A percentile compares a stretch with the other conserved stretches of the same genome.
Evolutionary conservation across 208 protist species (phyloP).

Genomic region (Leishmania tropica): DNA sequence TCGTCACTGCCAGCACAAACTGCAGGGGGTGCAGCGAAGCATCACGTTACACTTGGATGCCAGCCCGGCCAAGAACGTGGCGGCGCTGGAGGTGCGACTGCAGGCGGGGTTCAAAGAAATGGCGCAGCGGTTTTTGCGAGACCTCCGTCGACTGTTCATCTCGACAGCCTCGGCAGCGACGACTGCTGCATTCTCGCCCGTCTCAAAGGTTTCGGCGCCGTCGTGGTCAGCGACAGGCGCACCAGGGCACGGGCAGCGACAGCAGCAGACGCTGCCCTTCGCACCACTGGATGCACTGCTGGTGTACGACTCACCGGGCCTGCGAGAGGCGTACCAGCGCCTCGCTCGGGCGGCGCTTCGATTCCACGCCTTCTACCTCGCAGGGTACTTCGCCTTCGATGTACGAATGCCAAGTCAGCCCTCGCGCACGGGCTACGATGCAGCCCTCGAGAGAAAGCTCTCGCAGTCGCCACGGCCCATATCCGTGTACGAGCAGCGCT

Average conservation of each 20-base stretch:
- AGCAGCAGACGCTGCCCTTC: neutral
- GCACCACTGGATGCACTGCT: slow-evolving; percentile 27
- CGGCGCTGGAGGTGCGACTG: slow-evolving; percentile 24
- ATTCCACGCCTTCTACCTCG: slow-evolving; percentile 43
- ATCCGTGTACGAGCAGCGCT: slow-evolving; percentile 26
- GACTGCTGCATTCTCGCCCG: neutral
- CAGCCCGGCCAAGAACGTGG: slow-evolving; percentile 24
- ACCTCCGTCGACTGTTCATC: slow-evolving; percentile 49
- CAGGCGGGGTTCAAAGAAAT: slow-evolving; percentile 37
- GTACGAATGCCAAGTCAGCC: neutral
- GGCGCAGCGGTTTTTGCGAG: slow-evolving; percentile 40
- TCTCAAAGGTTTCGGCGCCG: neutral
- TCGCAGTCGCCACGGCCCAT: neutral
- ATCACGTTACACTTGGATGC: slow-evolving; percentile 27
- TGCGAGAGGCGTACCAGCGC: slow-evolving; percentile 38
- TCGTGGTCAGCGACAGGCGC: neutral
- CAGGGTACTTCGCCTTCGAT: slow-evolving; percentile 11
- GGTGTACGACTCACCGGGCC: slow-evolving; percentile 23
- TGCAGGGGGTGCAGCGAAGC: slow-evolving; percentile 13
- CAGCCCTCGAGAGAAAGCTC: neutral
- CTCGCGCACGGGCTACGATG: neutral
- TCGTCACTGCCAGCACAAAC: slow-evolving; percentile 15
- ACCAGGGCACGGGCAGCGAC: neutral
- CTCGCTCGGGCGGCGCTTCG: slow-evolving; percentile 6
- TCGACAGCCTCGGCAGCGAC: neutral